Evolutionary conservation across 768 basidiomycete genomes (phyloP).

Genomic region (Podaxis sp.): DNA sequence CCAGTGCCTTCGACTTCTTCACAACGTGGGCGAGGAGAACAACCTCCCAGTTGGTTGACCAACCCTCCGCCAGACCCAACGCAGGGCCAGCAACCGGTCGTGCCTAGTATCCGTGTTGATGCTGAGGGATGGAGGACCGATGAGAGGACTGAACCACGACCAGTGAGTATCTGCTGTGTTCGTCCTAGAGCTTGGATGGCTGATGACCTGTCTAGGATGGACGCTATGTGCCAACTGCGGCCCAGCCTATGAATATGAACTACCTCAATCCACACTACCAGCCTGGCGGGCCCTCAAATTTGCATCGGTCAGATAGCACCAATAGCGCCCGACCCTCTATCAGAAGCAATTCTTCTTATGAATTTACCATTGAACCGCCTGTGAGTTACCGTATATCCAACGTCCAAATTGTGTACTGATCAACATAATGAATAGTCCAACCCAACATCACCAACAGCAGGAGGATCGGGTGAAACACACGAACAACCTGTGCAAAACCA

Average conservation of each 20-base stretch:
- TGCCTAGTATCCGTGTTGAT: conserved; percentile 2
- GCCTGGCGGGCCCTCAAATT: background rate
- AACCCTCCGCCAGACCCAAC: background rate
- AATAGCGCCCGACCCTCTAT: background rate
- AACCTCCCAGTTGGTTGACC: background rate
- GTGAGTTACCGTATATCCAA: background rate
- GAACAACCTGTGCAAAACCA: background rate
- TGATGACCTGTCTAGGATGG: background rate
- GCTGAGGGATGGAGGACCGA: background rate
- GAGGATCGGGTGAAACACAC: background rate
- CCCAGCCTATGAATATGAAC: background rate
- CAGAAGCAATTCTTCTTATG: conserved; percentile 1
- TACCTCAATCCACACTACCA: background rate
- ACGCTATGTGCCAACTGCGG: background rate
- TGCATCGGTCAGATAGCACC: background rate
- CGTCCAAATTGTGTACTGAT: background rate
- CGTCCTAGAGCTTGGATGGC: background rate
- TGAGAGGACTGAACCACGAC: background rate
- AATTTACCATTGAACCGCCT: conserved; percentile 1
- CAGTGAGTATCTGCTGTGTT: background rate
- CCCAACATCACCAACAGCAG: background rate
- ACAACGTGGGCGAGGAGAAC: background rate
- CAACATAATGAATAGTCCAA: background rate
- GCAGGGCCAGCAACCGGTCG: background rate
- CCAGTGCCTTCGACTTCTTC: background rate